These are phyloP conservation scores for Biscogniauxia mediterranea DNA, from an alignment of 2,329 filamentous ascomycete species.

Conservation along the genomic window DNA sequence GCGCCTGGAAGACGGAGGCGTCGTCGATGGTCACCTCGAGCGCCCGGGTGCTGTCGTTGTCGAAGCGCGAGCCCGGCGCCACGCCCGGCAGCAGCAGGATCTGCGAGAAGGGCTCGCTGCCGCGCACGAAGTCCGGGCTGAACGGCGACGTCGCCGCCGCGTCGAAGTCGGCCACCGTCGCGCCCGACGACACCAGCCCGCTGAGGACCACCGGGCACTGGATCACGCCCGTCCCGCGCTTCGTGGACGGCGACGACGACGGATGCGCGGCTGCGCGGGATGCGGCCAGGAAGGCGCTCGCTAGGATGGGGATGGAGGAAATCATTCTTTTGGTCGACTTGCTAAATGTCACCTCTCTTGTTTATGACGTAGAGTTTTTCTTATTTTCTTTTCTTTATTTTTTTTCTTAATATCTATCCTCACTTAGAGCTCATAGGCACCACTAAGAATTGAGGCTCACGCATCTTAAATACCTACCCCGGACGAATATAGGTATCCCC, in stretches of 20 bases:
- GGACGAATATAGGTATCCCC: background rate
- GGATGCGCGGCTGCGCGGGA: conserved; percentile 19
- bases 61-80: conserved; percentile 37
- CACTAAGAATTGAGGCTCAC: background rate
- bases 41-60: conserved; percentile 36
- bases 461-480: background rate
- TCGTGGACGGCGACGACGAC: conserved; percentile 7
- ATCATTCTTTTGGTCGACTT: conserved; percentile 18
- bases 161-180: conserved; percentile 30
- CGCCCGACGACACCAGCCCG: conserved; percentile 26
- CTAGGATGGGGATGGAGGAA: conserved; percentile 17
- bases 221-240: conserved; percentile 26
- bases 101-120: conserved; percentile 28
- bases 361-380: background rate
- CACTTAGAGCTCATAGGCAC: background rate
- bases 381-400: background rate
- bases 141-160: conserved; percentile 32
- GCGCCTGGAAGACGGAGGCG: conserved; percentile 43
- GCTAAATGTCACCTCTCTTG: background rate
- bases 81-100: conserved; percentile 28
- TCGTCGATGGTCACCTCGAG: conserved; percentile 46
- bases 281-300: conserved; percentile 16
- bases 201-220: conserved; percentile 29
- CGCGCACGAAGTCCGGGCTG: conserved; percentile 32
- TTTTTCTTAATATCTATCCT: background rate